A percentile compares a stretch with the other conserved stretches of the same genome.
Evolutionary conservation across 345 rosid genomes (phyloP).

Genomic region (Noccaea caerulescens): DNA sequence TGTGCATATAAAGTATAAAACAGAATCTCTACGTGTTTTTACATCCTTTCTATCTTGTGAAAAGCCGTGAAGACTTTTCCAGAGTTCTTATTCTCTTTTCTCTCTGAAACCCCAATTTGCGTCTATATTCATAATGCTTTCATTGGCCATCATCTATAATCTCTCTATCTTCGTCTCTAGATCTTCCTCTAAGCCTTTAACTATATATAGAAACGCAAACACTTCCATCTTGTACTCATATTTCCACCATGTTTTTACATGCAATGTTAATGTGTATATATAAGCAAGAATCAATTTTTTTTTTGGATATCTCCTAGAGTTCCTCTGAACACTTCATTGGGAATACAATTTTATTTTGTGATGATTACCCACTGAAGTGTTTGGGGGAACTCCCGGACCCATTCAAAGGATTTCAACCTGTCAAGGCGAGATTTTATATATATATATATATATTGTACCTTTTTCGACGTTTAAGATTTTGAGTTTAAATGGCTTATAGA

Average conservation of each 20-base stretch:
- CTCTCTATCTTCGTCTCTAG: not conserved
- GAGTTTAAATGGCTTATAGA: constrained; percentile 1
- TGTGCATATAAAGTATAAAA: not conserved
- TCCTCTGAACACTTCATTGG: constrained; percentile 43
- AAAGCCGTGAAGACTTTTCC: constrained; percentile 22
- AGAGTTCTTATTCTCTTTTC: constrained; percentile 16
- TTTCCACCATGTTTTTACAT: not conserved
- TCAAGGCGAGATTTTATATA: not conserved
- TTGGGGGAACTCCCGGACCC: constrained; percentile 44
- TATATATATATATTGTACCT: not conserved
- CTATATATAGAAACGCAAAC: constrained; percentile 7
- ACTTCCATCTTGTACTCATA: constrained; percentile 7
- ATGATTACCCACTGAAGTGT: constrained; percentile 39
- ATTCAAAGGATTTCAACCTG: constrained; percentile 6
- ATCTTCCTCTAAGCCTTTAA: not conserved
- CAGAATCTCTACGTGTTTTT: constrained; percentile 28
- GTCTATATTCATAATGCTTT: constrained; percentile 35
- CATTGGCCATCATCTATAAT: constrained; percentile 10
- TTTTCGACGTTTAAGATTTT: not conserved
- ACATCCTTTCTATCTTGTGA: constrained; percentile 35
- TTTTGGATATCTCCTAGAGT: constrained; percentile 41
- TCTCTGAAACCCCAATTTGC: constrained; percentile 28
- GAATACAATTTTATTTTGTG: not conserved
- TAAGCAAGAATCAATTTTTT: not conserved
- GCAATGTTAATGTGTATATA: constrained; percentile 1